phyloP scores from a whole-genome alignment of 768 basidiomycete species.

The Suillus fuscotomentosus region DNA sequence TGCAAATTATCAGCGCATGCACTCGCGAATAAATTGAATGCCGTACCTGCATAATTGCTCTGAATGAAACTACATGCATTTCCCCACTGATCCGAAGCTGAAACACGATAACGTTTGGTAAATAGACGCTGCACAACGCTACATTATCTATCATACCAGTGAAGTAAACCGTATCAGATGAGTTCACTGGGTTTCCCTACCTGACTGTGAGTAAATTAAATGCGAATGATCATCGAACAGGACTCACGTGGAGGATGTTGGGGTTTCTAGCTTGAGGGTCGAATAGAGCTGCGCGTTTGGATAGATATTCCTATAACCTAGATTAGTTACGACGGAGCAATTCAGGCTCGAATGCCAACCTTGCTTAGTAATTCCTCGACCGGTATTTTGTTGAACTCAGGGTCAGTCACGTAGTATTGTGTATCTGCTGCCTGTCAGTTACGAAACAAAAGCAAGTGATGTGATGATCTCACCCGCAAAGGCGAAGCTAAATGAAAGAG shows the following conservation, averaged over 20 bases:
- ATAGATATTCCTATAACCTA: constrained; percentile 70
- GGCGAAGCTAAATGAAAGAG: constrained; percentile 43
- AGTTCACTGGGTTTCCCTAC: constrained; percentile 78
- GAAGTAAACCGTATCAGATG: constrained; percentile 95
- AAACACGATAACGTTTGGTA: constrained; percentile 3
- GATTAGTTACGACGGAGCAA: constrained; percentile 2
- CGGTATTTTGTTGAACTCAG: constrained; percentile 73
- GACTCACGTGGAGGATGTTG: constrained; percentile 61
- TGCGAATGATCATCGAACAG: not conserved
- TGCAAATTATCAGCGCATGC: constrained; percentile 3
- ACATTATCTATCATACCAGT: constrained; percentile 51
- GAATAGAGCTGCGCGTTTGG: constrained; percentile 76
- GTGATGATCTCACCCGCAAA: constrained; percentile 63
- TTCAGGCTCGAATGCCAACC: constrained; percentile 36
- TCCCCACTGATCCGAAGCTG: constrained; percentile 83
- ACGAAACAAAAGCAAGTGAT: not conserved
- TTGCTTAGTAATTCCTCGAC: constrained; percentile 84
- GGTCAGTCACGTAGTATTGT: constrained; percentile 91
- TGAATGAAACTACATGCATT: constrained; percentile 90
- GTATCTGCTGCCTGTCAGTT: constrained; percentile 50
- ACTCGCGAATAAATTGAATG: not conserved
- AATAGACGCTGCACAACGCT: not conserved
- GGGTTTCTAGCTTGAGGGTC: constrained; percentile 65
- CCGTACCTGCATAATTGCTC: constrained; percentile 79
- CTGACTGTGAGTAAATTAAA: constrained; percentile 10